These are phyloP conservation scores for Cladophialophora exuberans DNA, from an alignment of 2,329 filamentous ascomycete species.

Conservation along the genomic window DNA sequence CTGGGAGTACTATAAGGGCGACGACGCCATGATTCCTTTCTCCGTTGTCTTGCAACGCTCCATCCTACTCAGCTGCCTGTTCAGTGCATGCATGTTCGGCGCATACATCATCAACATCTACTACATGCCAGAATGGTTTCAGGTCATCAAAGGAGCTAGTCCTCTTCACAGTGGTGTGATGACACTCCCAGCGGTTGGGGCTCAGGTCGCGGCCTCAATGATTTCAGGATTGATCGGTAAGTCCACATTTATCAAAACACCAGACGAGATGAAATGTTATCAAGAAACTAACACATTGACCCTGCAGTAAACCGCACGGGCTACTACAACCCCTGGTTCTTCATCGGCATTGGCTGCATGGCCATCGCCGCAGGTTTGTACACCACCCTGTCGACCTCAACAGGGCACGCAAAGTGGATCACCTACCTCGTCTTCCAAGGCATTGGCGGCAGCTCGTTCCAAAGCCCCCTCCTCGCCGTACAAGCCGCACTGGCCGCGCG, in stretches of 20 bases:
- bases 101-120: constrained; percentile 33
- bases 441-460: constrained; percentile 43
- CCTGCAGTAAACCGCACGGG: constrained; percentile 34
- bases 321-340: constrained; percentile 47
- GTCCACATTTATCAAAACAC: neutral
- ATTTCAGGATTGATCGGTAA: constrained; percentile 19
- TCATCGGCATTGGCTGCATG: constrained; percentile 38
- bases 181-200: constrained; percentile 25
- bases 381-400: constrained; percentile 40
- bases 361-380: constrained; percentile 42
- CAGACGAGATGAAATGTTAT: no score
- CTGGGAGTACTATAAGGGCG: constrained; percentile 27
- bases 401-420: constrained; percentile 42
- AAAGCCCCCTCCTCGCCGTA: constrained; percentile 41
- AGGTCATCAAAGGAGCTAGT: constrained; percentile 45
- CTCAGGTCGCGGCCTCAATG: constrained; percentile 23
- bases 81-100: constrained; percentile 38
- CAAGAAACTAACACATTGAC: no score
- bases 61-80: constrained; percentile 18
- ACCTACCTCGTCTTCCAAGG: constrained; percentile 45
- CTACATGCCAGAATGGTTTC: constrained; percentile 50
- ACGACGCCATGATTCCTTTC: constrained; percentile 32
- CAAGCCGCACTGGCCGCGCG: constrained; percentile 39
- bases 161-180: constrained; percentile 31
- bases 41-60: constrained; percentile 23